Evolutionary conservation across 371 early-diverging fungal genomes (phyloP).

Genomic region (Thermomucor indicae-seudaticae): DNA sequence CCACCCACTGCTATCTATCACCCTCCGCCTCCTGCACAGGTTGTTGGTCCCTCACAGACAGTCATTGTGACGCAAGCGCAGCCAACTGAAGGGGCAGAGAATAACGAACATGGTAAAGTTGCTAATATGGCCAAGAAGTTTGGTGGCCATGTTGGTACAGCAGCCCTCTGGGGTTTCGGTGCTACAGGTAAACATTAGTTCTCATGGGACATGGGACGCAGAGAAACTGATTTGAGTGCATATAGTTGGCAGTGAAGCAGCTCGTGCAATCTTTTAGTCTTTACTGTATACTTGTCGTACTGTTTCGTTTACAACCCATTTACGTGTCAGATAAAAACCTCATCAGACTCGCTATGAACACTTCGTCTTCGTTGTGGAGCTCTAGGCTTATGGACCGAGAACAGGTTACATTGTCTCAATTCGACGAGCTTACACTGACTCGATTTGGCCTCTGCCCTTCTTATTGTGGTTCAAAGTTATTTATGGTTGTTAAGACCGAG

Average conservation of each 20-base stretch:
- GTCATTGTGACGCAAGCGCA: constrained; percentile 1
- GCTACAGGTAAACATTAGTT: constrained; percentile 32
- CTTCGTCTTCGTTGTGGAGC: too few species aligned
- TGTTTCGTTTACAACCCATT: too few species aligned
- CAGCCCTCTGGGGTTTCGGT: constrained; percentile 47
- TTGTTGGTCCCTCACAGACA: constrained; percentile 1
- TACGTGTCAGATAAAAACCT: too few species aligned
- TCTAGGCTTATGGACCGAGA: too few species aligned
- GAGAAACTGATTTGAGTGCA: neutral
- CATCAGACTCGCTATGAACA: too few species aligned
- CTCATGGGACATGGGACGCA: neutral
- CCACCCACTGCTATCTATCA: constrained; percentile 40
- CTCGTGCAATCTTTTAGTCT: constrained; percentile 32
- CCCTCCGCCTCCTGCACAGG: constrained; percentile 10
- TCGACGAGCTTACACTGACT: too few species aligned
- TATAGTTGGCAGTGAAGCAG: constrained; percentile 37
- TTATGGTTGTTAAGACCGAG: too few species aligned
- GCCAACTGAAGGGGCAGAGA: constrained; percentile 9
- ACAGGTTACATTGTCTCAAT: too few species aligned
- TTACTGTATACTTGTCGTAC: too few species aligned
- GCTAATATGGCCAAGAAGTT: constrained; percentile 37
- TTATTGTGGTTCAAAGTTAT: too few species aligned
- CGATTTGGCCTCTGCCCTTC: too few species aligned
- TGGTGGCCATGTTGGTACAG: constrained; percentile 32
- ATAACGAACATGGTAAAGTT: constrained; percentile 24